Evolutionary conservation across 257 asterid species (phyloP).

Genomic region (Solanum piurae): DNA sequence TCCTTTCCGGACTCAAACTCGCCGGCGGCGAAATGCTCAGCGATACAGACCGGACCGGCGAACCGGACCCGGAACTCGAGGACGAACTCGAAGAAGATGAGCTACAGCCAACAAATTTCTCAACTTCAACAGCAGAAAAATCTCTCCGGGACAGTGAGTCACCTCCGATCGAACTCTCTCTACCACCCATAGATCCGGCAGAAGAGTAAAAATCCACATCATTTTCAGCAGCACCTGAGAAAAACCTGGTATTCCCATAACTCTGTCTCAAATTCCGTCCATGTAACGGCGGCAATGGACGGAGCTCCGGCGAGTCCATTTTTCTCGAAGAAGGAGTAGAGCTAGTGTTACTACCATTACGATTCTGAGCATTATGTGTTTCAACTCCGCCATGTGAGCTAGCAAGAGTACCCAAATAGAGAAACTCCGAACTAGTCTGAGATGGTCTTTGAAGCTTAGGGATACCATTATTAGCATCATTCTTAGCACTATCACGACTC

Average conservation of each 20-base stretch:
- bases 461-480: neutral
- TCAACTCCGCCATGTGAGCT: constrained; percentile 7
- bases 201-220: constrained; percentile 13
- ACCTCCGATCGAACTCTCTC: constrained; percentile 7
- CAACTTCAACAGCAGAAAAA: constrained; percentile 2
- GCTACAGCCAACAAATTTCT: neutral
- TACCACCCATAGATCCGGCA: constrained; percentile 3
- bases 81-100: neutral
- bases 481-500: neutral
- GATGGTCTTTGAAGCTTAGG: constrained; percentile 17
- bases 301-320: constrained; percentile 18
- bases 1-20: constrained; percentile 13
- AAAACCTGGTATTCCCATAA: neutral
- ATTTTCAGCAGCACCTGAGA: neutral
- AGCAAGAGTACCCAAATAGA: constrained; percentile 16
- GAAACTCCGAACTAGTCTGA: constrained; percentile 20
- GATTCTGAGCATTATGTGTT: neutral
- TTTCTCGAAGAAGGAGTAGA: neutral
- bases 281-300: constrained; percentile 5
- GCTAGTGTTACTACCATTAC: neutral
- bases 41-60: constrained; percentile 8
- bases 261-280: neutral
- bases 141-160: constrained; percentile 12
- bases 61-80: constrained; percentile 9
- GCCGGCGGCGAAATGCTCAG: constrained; percentile 14